Base-by-base conservation (phyloP, 371 early-diverging fungal genomes). In the Cokeromyces recurvatus region DNA sequence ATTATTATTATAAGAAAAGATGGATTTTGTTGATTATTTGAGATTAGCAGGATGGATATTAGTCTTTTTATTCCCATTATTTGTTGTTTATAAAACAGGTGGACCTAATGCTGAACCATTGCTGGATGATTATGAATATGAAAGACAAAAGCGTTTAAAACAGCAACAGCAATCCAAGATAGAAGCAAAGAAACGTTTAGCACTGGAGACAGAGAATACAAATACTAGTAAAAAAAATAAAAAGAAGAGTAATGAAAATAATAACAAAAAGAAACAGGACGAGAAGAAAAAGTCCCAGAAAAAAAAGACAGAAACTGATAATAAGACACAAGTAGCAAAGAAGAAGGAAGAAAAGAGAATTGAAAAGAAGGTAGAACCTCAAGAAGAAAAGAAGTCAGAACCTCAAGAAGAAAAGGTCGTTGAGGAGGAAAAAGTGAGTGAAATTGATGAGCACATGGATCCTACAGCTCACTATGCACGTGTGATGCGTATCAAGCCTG, bases 361-460 rank as follows among this genome's bases (percentile, higher is more conserved):
- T 7, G 36, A 40, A 2, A 37, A 46, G 12, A 34, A 22, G 20
- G 24, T 2, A 20, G 21, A 44, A 19, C 12, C 23, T 10, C 21
- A 46, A 36, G 43, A 54, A 17, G 24, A 38, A 32, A 44, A 31
- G 17, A 22, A 4, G 27, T 25, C 35, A 41, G 42, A 34, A 9
- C 14, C 9, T n/a, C 5, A 4, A n/a, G n/a, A 46, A 32, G 1
- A 43, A 32, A 23, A 34, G 19, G 27, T 35, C 15, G 32, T 34
- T 34, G 12, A 38, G 16, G 41, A 55, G 16, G 56, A 58, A 39
- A 37, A 24, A 10, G 17, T 49, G 11, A 55, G 36, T n/a, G 72
- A 71, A 31, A 54, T 71, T 24, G 74, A 74, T 38, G 59, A 70
- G 15, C 64, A 71, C 38, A 66, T 74, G 66, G 71, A 71, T 51